A percentile compares a stretch with the other conserved stretches of the same genome.
phyloP scores from a whole-genome alignment of 306 rosid species.

The Parietaria judaica region DNA sequence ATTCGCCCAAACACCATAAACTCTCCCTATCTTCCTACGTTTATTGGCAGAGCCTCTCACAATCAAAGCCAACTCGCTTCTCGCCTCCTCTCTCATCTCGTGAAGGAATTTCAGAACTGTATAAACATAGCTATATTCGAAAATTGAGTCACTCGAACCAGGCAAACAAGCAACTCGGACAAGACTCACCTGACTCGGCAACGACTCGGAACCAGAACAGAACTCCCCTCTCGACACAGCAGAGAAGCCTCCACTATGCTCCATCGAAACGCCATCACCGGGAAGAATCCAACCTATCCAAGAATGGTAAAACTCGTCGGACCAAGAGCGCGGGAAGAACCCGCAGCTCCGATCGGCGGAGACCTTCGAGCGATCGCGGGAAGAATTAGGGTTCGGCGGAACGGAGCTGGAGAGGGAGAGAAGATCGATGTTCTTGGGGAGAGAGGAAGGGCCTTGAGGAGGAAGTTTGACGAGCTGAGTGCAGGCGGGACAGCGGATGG shows the following conservation, averaged over 20 bases:
- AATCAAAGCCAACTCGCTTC: constrained; percentile 47
- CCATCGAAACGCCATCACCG: constrained; percentile 32
- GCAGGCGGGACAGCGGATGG: constrained; percentile 84
- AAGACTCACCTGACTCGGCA: constrained; percentile 31
- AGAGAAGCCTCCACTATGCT: constrained; percentile 9
- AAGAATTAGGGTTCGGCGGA: constrained; percentile 20
- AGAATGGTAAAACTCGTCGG: constrained; percentile 47
- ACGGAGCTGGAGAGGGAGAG: constrained; percentile 44
- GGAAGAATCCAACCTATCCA: constrained; percentile 76
- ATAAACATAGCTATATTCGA: constrained; percentile 45
- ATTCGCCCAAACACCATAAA: constrained; percentile 77
- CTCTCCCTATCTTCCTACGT: constrained; percentile 36
- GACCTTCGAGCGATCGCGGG: background rate
- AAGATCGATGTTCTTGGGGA: constrained; percentile 91
- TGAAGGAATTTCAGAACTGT: constrained; percentile 55
- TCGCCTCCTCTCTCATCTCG: constrained; percentile 48
- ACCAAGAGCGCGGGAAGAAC: constrained; percentile 44
- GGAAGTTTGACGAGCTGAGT: constrained; percentile 67
- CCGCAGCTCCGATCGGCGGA: background rate
- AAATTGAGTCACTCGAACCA: constrained; percentile 11
- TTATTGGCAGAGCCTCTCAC: constrained; percentile 41
- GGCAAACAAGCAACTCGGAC: constrained; percentile 36
- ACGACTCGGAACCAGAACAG: constrained; percentile 23
- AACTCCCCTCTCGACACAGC: constrained; percentile 21
- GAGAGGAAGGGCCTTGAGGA: constrained; percentile 51